Evolutionary conservation across 2,329 filamentous ascomycete genomes (phyloP).

Genomic region (Leptographium flavum): DNA sequence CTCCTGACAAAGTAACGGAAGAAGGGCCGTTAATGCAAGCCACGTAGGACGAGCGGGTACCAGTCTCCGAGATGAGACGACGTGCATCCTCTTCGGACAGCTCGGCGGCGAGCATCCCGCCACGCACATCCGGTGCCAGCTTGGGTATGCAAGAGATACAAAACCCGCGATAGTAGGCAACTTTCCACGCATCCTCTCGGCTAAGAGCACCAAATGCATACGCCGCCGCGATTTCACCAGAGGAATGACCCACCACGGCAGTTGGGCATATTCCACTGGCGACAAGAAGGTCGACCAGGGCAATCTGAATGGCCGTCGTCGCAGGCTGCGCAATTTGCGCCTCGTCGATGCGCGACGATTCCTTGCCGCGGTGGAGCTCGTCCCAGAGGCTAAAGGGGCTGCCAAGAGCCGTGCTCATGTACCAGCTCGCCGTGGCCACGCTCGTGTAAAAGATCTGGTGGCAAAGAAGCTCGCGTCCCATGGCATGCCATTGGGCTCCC

Average conservation of each 20-base stretch:
- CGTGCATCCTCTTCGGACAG: slow-evolving; percentile 22
- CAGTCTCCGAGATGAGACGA: slow-evolving; percentile 7
- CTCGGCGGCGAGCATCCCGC: slow-evolving; percentile 34
- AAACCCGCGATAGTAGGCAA: slow-evolving; percentile 19
- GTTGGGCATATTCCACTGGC: slow-evolving; percentile 14
- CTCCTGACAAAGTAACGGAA: slow-evolving; percentile 23
- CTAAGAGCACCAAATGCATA: slow-evolving; percentile 17
- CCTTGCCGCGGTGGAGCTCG: slow-evolving; percentile 7
- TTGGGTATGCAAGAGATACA: slow-evolving; percentile 15
- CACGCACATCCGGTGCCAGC: slow-evolving; percentile 9
- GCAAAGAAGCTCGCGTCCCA: slow-evolving; percentile 22
- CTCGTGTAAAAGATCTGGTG: slow-evolving; percentile 16
- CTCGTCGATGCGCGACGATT: slow-evolving; percentile 12
- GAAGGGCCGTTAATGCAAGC: slow-evolving; percentile 20
- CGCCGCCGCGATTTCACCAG: slow-evolving; percentile 24
- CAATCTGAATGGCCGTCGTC: slow-evolving; percentile 21
- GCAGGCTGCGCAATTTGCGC: slow-evolving; percentile 17
- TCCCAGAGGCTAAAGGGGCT: slow-evolving; percentile 15
- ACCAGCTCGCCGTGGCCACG: slow-evolving; percentile 16
- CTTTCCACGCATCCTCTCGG: slow-evolving; percentile 16
- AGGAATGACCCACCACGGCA: slow-evolving; percentile 21
- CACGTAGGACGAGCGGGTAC: slow-evolving; percentile 15
- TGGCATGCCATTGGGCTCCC: slow-evolving; percentile 22
- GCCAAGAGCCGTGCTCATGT: slow-evolving; percentile 11
- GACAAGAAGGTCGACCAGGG: slow-evolving; percentile 18